Percentiles rank a stretch among this genome's conserved stretches.
Evolutionary conservation across 345 rosid genomes (phyloP).

Genomic region (Laguncularia racemosa): DNA sequence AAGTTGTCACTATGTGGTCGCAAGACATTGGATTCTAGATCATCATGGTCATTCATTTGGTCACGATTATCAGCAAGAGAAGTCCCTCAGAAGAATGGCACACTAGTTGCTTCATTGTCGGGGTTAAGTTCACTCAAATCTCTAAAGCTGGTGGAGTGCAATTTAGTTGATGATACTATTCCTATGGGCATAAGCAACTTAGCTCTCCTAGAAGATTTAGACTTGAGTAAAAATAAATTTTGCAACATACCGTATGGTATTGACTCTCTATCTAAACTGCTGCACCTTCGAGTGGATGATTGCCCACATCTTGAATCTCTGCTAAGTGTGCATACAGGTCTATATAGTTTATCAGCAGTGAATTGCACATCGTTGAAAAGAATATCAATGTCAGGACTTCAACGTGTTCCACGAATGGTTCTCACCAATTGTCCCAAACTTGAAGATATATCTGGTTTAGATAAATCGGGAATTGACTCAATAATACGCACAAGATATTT

Average conservation of each 20-base stretch:
- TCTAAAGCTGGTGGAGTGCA: conserved; percentile 14
- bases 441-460: conserved; percentile 5
- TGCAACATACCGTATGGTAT: conserved; percentile 7
- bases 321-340: conserved; percentile 8
- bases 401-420: no score
- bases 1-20: conserved; percentile 6
- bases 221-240: conserved; percentile 10
- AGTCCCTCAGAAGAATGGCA: conserved; percentile 4
- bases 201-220: background rate
- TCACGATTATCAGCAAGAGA: conserved; percentile 5
- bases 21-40: background rate
- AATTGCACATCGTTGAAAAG: conserved; percentile 4
- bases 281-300: conserved; percentile 4
- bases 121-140: conserved; percentile 8
- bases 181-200: conserved; percentile 4
- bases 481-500: no score
- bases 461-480: background rate
- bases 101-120: conserved; percentile 4
- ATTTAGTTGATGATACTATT: conserved; percentile 7
- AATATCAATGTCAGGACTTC: background rate
- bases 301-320: conserved; percentile 9
- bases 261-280: conserved; percentile 2
- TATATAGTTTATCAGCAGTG: background rate
- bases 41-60: conserved; percentile 12
- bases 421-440: background rate